Evolutionary conservation across 2,329 filamentous ascomycete genomes (phyloP), one percentile per base, ranked within the genome.

Genomic region (Aspergillus terreus): DNA sequence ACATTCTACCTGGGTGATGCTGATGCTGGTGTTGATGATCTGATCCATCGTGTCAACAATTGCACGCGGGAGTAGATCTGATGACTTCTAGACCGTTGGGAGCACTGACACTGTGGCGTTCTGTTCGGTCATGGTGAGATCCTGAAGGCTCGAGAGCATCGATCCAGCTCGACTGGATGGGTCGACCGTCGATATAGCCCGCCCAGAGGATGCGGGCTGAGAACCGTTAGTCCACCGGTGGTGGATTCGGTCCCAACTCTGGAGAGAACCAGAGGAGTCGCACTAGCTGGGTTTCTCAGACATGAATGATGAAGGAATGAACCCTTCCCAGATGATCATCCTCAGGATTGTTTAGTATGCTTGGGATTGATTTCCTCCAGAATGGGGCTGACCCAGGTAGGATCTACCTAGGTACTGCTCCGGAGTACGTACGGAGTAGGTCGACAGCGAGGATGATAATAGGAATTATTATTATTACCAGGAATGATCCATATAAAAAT

Each of bases 261-360:
- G 36, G 45, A 47, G 44, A 44, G 50, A 47, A 51, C 50, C 50
- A 46, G 45, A 51, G 49, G 49, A 51, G 50, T 42, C 40, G 40
- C 40, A 42, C 40, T 42, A 42, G 40, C 40, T 23, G 40, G 15
- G 40, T 23, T 17, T 23, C 40, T 42, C 40, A 42, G 17, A 42
- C 40, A 17, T 17, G 40, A 17, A 21, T 42, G 7, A 17, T 17
- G 40, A 42, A 12, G 40, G 40, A 42, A 42, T 49, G 47, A 49
- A 49, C 47, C 47, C 47, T 48, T 48, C 21, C 41, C 41, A 11
- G 23, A 49, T 44, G 47, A 49, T 49, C 47, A 44, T 49, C 40
- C 47, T 41, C 40, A 49, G 47, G 47, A 21, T 38, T 49, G 27
- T 25, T 48, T 48, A 48, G 46, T 48, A 41, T 21, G 40, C 14